Percentiles rank a stretch among this genome's conserved stretches.
phyloP scores from a whole-genome alignment of 2,329 filamentous ascomycete species.

The Dryadomyces quercivorus region DNA sequence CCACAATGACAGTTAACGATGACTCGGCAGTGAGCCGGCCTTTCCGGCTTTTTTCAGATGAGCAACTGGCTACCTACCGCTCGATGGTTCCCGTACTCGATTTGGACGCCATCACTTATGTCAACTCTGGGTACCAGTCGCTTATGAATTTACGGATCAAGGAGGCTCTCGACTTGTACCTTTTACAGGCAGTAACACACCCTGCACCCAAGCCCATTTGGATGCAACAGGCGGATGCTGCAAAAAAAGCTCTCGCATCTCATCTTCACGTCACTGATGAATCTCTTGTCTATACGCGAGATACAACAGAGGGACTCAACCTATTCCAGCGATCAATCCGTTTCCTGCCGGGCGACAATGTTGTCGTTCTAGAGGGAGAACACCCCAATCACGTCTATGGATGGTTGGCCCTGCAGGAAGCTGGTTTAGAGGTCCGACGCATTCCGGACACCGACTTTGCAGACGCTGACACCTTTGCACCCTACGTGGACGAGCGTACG shows the following conservation, averaged over 20 bases:
- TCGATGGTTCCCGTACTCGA: not conserved
- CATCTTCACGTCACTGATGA: not conserved
- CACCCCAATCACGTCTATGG: constrained; percentile 1
- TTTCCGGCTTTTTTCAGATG: not conserved
- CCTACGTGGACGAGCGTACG: not conserved
- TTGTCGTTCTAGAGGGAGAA: not conserved
- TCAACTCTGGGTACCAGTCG: not conserved
- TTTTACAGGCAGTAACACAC: not conserved
- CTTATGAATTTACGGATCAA: not conserved
- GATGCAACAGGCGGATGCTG: not conserved
- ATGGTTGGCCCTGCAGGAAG: not conserved
- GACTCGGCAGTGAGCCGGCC: not conserved
- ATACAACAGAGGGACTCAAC: not conserved
- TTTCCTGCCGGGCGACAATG: not conserved
- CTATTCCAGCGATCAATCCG: not conserved
- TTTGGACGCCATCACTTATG: not conserved
- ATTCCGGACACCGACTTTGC: not conserved
- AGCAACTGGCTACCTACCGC: not conserved
- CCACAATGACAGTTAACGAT: not conserved
- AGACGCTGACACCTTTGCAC: constrained; percentile 1
- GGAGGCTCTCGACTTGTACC: not conserved
- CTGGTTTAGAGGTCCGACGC: not conserved
- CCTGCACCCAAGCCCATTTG: not conserved
- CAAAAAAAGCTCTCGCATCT: not conserved
- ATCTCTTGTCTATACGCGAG: not conserved